A percentile compares a stretch with the other conserved stretches of the same genome.
Conservation (phyloP, 2,329 filamentous ascomycete genomes). For the Paecilomyces sp. region DNA sequence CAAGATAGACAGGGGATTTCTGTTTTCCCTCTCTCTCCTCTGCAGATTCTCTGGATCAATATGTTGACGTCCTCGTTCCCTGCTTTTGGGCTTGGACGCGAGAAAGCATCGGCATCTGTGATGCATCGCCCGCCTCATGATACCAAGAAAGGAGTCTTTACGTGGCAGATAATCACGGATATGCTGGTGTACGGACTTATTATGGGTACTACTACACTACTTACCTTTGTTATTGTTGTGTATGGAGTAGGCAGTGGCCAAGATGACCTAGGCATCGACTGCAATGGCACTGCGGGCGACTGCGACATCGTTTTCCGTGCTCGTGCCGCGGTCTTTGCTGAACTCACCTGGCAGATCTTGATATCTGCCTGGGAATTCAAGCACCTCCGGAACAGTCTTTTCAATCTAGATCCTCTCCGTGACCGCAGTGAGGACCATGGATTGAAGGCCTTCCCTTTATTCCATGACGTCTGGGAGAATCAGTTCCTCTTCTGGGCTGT, state of each 20-base stretch:
- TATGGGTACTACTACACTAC: conserved; percentile 40
- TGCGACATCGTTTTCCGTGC: conserved; percentile 58
- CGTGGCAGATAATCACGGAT: conserved; percentile 32
- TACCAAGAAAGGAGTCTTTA: conserved; percentile 33
- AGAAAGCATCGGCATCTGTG: conserved; percentile 65
- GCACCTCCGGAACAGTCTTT: conserved; percentile 66
- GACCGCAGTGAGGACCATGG: conserved; percentile 47
- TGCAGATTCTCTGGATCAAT: conserved; percentile 89
- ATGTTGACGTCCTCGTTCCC: conserved; percentile 82
- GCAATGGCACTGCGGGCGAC: conserved; percentile 44
- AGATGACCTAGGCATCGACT: conserved; percentile 47
- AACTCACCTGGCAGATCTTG: conserved; percentile 66
- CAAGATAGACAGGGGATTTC: conserved; percentile 64
- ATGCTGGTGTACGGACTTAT: conserved; percentile 36
- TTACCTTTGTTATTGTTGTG: conserved; percentile 31
- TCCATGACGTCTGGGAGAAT: conserved; percentile 61
- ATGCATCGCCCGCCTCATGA: conserved; percentile 75
- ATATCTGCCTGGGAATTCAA: conserved; percentile 75
- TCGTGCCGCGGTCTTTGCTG: conserved; percentile 66
- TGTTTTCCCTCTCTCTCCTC: conserved; percentile 75
- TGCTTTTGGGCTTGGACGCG: conserved; percentile 77
- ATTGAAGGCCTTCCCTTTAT: conserved; percentile 46
- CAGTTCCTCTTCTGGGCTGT: conserved; percentile 63
- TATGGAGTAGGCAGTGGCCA: conserved; percentile 30
- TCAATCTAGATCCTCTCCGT: conserved; percentile 49